phyloP scores from a whole-genome alignment of 2,329 filamentous ascomycete genomes.

The Pestalotiopsis sp. region DNA sequence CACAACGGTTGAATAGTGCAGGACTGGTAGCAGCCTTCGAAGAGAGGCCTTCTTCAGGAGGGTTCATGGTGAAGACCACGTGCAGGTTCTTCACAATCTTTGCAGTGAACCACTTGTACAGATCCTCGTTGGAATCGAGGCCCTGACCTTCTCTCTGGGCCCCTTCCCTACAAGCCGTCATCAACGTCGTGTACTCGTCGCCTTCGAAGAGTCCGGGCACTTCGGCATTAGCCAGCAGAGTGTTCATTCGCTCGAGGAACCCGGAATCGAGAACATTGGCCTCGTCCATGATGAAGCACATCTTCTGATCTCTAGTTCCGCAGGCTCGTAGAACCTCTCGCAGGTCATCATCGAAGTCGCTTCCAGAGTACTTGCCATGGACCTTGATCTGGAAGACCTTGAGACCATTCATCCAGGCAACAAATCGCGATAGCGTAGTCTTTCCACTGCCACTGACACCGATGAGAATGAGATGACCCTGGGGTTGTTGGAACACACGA shows the following conservation, averaged over 20 bases:
- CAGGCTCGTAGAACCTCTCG: conserved; percentile 90
- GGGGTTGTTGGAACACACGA: conserved; percentile 96
- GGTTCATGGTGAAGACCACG: conserved; percentile 99
- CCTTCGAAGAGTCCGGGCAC: conserved; percentile 98
- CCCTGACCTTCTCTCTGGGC: conserved; percentile 94
- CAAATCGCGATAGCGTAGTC: conserved; percentile 95
- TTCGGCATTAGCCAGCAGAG: conserved; percentile 96
- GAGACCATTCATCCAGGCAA: conserved; percentile 99
- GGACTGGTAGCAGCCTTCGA: conserved; percentile 98
- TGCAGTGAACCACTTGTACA: conserved; percentile 99
- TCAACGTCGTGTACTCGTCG: conserved; percentile 96
- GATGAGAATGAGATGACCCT: conserved; percentile 97
- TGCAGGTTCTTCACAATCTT: conserved; percentile 99
- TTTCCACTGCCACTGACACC: conserved; percentile 98
- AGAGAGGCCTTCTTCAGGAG: conserved; percentile 89
- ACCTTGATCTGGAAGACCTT: conserved; percentile 99
- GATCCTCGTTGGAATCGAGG: conserved; percentile 94
- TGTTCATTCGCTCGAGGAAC: conserved; percentile 99
- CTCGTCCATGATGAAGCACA: conserved; percentile 99
- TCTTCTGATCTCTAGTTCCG: conserved; percentile 98
- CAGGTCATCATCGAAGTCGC: conserved; percentile 98
- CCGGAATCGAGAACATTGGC: conserved; percentile 97
- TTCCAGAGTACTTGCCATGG: conserved; percentile 95
- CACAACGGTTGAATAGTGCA: conserved; percentile 98
- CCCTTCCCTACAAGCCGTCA: conserved; percentile 99